Conservation (phyloP, 176 grass and related monocot species). For the Carex cristatella region DNA sequence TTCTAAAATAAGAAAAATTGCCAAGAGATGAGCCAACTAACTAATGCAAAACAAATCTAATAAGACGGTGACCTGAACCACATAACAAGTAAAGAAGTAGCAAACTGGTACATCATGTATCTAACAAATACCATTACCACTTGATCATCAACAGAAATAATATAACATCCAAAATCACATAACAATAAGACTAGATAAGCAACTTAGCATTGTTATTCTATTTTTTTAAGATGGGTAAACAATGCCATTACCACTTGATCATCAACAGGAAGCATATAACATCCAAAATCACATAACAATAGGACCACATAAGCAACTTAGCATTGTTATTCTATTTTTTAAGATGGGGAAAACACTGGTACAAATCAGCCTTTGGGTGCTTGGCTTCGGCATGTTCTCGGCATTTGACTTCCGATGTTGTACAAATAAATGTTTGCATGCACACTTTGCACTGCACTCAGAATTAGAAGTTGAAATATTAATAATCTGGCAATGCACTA, state of each 20-base stretch:
- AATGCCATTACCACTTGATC: slow-evolving; percentile 15
- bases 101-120: not conserved
- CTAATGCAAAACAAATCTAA: not conserved
- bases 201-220: slow-evolving; percentile 12
- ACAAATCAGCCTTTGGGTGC: slow-evolving; percentile 55
- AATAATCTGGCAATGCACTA: not conserved
- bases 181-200: not conserved
- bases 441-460: slow-evolving; percentile 64
- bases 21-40: not conserved
- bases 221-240: slow-evolving; percentile 64
- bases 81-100: not conserved
- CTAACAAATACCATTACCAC: not conserved
- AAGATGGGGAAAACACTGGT: slow-evolving; percentile 67
- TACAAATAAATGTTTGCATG: slow-evolving; percentile 78
- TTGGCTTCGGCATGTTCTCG: slow-evolving; percentile 54
- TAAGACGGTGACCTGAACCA: not conserved
- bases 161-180: not conserved
- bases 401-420: slow-evolving; percentile 64
- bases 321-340: slow-evolving; percentile 33
- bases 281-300: not conserved
- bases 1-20: not conserved
- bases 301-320: not conserved
- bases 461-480: not conserved
- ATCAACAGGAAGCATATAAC: not conserved
- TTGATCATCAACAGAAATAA: not conserved